Percentiles rank a stretch among this genome's conserved stretches.
phyloP scores from a whole-genome alignment of 179 eudicot genomes.

The Camellia oleifera region DNA sequence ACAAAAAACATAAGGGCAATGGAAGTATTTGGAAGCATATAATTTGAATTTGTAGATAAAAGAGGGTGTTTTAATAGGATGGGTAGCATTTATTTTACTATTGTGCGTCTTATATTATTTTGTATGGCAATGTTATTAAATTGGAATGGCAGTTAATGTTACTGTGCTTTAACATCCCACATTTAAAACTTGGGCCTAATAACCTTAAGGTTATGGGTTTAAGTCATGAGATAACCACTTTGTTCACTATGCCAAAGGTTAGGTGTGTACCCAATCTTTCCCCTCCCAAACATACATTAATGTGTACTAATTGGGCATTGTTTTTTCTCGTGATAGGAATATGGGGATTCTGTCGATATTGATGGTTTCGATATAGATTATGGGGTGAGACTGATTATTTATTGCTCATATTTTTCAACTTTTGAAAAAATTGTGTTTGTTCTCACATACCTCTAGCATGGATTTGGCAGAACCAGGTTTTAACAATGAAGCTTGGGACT shows the following conservation, averaged over 20 bases:
- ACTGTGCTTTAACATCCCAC: background rate
- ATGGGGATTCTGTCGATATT: conserved; percentile 71
- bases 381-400: conserved; percentile 59
- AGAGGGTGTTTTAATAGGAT: background rate
- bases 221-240: too few relatives aligned
- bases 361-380: conserved; percentile 95
- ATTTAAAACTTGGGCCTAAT: too few relatives aligned
- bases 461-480: conserved; percentile 71
- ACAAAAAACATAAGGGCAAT: background rate
- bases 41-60: background rate
- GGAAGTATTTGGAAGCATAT: background rate
- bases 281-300: too few relatives aligned
- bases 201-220: too few relatives aligned
- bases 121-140: background rate
- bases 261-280: too few relatives aligned
- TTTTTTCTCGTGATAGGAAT: conserved; percentile 49
- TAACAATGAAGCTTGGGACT: conserved; percentile 78
- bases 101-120: background rate
- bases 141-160: background rate
- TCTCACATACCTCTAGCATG: conserved; percentile 3
- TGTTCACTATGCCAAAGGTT: too few relatives aligned
- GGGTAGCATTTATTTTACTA: background rate
- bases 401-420: background rate
- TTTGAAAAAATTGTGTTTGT: background rate
- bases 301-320: too few relatives aligned